phyloP scores from a whole-genome alignment of 2,329 filamentous ascomycete genomes.

The Cordyceps pruinosa region DNA sequence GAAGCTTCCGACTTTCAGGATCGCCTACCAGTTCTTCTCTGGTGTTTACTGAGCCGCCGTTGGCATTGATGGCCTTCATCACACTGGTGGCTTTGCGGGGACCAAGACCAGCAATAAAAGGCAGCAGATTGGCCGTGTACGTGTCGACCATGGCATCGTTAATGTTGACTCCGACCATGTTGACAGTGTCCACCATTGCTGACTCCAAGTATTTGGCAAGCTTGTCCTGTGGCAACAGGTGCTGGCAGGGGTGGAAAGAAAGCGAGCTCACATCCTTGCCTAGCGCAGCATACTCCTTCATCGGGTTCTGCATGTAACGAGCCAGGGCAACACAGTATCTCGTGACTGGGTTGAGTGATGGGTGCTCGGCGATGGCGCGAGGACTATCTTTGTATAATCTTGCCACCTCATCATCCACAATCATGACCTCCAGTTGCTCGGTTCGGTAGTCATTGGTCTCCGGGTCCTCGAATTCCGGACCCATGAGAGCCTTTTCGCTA shows the following conservation, averaged over 20 bases:
- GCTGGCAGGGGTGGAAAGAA: conserved; percentile 83
- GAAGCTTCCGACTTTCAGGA: conserved; percentile 67
- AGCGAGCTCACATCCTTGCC: conserved; percentile 83
- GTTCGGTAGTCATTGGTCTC: conserved; percentile 69
- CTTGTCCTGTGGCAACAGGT: conserved; percentile 81
- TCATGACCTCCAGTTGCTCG: conserved; percentile 78
- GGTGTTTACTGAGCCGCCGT: conserved; percentile 77
- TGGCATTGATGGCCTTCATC: conserved; percentile 75
- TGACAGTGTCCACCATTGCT: conserved; percentile 98
- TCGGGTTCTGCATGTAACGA: conserved; percentile 87
- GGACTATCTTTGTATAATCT: conserved; percentile 88
- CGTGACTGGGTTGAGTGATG: conserved; percentile 68
- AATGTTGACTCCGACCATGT: conserved; percentile 90
- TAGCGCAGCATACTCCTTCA: conserved; percentile 93
- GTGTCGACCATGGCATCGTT: conserved; percentile 80
- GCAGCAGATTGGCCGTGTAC: conserved; percentile 79
- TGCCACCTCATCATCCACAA: conserved; percentile 96
- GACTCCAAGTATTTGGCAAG: conserved; percentile 81
- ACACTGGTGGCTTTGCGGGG: conserved; percentile 79
- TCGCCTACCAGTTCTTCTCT: conserved; percentile 86
- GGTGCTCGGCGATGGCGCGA: conserved; percentile 72
- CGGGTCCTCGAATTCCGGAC: conserved; percentile 72
- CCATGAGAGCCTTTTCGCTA: conserved; percentile 67
- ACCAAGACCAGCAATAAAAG: conserved; percentile 85
- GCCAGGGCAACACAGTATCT: conserved; percentile 87